Conservation (phyloP, 148 eudicot species). For the Limonium bicolor region DNA sequence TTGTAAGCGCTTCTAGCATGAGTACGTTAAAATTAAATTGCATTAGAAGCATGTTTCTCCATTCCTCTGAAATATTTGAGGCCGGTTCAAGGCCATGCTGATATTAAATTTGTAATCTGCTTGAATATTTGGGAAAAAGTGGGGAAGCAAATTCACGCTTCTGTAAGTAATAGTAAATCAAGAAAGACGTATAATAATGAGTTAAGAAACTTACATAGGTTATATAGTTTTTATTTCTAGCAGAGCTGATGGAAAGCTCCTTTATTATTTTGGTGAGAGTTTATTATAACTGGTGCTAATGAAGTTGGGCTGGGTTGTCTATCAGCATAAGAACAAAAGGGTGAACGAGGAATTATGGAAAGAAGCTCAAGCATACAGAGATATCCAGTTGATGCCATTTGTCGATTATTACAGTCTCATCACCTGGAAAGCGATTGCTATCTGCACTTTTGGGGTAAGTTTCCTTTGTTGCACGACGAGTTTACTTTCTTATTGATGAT, state of each 20-base stretch:
- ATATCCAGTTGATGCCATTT: conserved; percentile 88
- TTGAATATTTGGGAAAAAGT: no score
- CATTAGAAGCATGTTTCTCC: no score
- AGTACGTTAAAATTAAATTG: no score
- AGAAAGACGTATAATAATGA: no score
- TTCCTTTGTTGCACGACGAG: conserved; percentile 1
- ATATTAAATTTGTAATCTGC: no score
- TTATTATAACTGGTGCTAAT: neutral
- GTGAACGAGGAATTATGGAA: conserved; percentile 96
- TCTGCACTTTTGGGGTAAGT: conserved; percentile 87
- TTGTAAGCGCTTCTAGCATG: conserved; percentile 38
- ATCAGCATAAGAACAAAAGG: conserved; percentile 82
- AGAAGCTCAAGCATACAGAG: conserved; percentile 72
- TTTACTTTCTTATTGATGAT: conserved; percentile 2
- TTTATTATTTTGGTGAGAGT: neutral
- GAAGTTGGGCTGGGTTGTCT: conserved; percentile 2
- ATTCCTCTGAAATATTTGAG: no score
- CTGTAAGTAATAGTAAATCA: no score
- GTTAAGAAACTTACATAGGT: no score
- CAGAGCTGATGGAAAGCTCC: no score
- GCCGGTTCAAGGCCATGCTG: no score
- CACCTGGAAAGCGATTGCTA: conserved; percentile 90
- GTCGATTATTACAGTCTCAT: conserved; percentile 92
- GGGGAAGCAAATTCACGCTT: no score
- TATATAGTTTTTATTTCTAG: no score